These are phyloP conservation scores for Fragosphaeria purpurea DNA, from an alignment of 2,329 filamentous ascomycete genomes.

Conservation along the genomic window DNA sequence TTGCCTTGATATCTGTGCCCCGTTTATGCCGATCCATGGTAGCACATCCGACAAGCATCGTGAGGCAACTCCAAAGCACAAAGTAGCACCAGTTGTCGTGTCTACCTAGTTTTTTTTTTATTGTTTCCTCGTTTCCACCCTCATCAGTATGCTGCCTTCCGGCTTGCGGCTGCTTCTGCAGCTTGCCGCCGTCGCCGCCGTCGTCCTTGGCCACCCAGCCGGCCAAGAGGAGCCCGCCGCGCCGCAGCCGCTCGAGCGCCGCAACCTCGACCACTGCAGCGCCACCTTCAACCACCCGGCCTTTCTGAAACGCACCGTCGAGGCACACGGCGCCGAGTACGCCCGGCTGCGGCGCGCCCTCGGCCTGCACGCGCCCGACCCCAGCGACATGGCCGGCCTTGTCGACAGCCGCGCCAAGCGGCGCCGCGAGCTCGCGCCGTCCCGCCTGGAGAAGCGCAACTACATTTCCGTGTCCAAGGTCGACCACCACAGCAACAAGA, in stretches of 20 bases:
- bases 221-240: conserved; percentile 14
- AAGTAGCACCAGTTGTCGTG: no score
- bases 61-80: no score
- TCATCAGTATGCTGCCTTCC: background rate
- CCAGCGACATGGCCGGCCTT: conserved; percentile 1
- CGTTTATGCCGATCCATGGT: no score
- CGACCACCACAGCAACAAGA: conserved; percentile 23
- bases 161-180: conserved; percentile 13
- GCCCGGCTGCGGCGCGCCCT: conserved; percentile 15
- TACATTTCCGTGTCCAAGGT: conserved; percentile 21
- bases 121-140: no score
- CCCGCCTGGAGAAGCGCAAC: conserved; percentile 16
- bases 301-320: conserved; percentile 19
- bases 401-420: background rate
- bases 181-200: conserved; percentile 14
- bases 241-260: conserved; percentile 17
- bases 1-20: no score
- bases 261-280: conserved; percentile 20
- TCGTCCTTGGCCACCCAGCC: conserved; percentile 18
- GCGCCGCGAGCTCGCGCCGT: conserved; percentile 5
- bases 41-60: no score
- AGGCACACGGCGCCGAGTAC: conserved; percentile 19
- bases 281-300: conserved; percentile 16
- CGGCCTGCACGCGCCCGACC: conserved; percentile 15
- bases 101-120: no score